A percentile compares a stretch with the other conserved stretches of the same genome.
phyloP scores from a whole-genome alignment of 306 rosid genomes.

The Vigna trinervia region DNA sequence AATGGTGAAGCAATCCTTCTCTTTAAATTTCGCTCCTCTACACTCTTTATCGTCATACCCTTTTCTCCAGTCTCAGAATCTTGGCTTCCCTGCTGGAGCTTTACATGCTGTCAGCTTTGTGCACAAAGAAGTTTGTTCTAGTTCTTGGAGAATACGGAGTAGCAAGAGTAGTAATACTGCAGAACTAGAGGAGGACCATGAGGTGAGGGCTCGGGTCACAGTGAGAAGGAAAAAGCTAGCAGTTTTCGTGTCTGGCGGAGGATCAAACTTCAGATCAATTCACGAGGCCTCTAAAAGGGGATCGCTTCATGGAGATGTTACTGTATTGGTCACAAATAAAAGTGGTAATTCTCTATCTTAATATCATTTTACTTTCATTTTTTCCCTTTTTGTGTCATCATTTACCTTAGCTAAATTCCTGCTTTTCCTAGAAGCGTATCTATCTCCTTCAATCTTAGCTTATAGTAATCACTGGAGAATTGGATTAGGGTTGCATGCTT shows the following conservation, averaged over 20 bases:
- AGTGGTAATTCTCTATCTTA: slow-evolving; percentile 49
- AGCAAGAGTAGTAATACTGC: slow-evolving; percentile 23
- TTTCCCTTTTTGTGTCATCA: not conserved
- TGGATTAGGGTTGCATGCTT: slow-evolving; percentile 26
- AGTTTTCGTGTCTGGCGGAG: slow-evolving; percentile 90
- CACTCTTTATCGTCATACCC: slow-evolving; percentile 38
- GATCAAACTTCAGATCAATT: slow-evolving; percentile 85
- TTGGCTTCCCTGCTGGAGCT: slow-evolving; percentile 35
- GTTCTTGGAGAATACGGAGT: slow-evolving; percentile 43
- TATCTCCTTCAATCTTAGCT: no score
- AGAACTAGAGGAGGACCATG: slow-evolving; percentile 31
- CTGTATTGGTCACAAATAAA: slow-evolving; percentile 78
- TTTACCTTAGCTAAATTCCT: slow-evolving; percentile 13
- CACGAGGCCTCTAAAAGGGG: slow-evolving; percentile 69
- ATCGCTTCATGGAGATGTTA: slow-evolving; percentile 69
- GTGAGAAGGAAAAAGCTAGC: slow-evolving; percentile 70
- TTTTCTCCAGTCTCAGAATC: slow-evolving; percentile 42
- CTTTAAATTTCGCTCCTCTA: slow-evolving; percentile 24
- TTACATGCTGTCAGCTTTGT: slow-evolving; percentile 28
- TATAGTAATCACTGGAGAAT: no score
- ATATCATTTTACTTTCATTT: not conserved
- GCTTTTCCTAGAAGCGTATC: no score
- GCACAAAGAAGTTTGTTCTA: slow-evolving; percentile 27
- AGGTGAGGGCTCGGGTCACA: slow-evolving; percentile 35
- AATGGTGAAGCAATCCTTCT: slow-evolving; percentile 40